Evolutionary conservation across 441 rosid genomes (phyloP), one percentile per base, ranked within the genome.

Genomic region (Populus hybrid): DNA sequence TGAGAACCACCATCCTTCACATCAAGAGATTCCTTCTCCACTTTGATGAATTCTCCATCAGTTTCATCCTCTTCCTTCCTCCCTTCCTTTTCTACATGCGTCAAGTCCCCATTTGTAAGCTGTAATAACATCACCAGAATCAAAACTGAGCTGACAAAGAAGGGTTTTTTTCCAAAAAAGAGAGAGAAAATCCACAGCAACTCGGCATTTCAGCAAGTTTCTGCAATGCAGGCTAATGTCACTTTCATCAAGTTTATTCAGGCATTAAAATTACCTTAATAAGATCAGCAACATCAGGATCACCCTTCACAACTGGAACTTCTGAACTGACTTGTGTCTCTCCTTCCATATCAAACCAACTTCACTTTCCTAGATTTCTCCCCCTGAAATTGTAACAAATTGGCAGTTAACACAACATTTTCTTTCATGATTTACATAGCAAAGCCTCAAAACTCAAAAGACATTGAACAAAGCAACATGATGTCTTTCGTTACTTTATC

Each of bases 41-140:
- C 95, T 83, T 97, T 97, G 72, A 97, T 92, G 88, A 97, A 97
- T 82, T 89, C 99, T 71, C 94, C 98, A 78, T 89, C 99, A 71
- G 85, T 84, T 84, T 92, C 98, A 69, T 94, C 97, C 71, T 92
- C 97, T 73, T 93, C 98, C 82, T 90, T 91, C 80, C 84, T 88
- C 31, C 81, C 90, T 77, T 71, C 91, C 76, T 82, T 89, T 59
- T 82, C 88, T 20, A 76, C 88, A 65, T 79, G 75, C 24, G 81
- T 79, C 82, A 78, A 74, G 23, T 84, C 91, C 75, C 90, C 93
- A 73, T 88, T 89, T 21, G 70, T 77, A 59, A 69, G 84, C 98
- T 90, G 85, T 12, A 78, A 73, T 42, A 74, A 59, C 26, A 72
- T 71, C 69, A 77, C 72, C 69, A 83, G 53, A 53, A 79, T 79